These are phyloP conservation scores for Hanseniaspora hatyaiensis DNA, from an alignment of 805 yeast species.

Conservation along the genomic window DNA sequence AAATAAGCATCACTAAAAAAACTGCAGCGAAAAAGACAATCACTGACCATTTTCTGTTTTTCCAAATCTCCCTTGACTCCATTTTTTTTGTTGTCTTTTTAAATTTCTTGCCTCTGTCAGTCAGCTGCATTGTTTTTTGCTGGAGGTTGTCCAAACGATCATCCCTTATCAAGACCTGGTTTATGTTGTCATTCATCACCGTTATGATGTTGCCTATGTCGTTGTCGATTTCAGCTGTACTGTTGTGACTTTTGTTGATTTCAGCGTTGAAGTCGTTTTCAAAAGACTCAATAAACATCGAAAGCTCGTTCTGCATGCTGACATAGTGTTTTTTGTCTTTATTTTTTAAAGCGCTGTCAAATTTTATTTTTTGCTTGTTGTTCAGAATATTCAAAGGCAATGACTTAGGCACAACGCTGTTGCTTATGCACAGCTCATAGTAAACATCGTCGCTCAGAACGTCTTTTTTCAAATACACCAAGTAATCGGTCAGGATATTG, in stretches of 20 bases:
- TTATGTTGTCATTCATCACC: conserved; percentile 31
- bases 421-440: neutral
- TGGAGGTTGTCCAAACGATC: conserved; percentile 62
- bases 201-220: conserved; percentile 28
- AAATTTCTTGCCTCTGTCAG: conserved; percentile 54
- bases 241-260: neutral
- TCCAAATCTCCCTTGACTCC: conserved; percentile 53
- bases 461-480: neutral
- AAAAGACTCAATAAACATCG: neutral
- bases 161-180: conserved; percentile 55
- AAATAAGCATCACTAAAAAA: conserved; percentile 15
- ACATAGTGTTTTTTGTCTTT: neutral
- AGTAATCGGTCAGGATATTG: neutral
- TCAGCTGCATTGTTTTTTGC: conserved; percentile 66
- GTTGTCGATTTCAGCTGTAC: conserved; percentile 21
- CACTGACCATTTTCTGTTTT: conserved; percentile 34
- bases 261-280: neutral
- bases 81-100: conserved; percentile 55
- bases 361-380: neutral
- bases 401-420: neutral
- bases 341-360: neutral
- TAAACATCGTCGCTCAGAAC: neutral
- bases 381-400: conserved; percentile 9
- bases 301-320: neutral
- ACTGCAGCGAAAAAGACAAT: neutral